Evolutionary conservation across 2,329 filamentous ascomycete genomes (phyloP), one percentile per base, ranked within the genome.

Genomic region (Aspergillus caelatus): DNA sequence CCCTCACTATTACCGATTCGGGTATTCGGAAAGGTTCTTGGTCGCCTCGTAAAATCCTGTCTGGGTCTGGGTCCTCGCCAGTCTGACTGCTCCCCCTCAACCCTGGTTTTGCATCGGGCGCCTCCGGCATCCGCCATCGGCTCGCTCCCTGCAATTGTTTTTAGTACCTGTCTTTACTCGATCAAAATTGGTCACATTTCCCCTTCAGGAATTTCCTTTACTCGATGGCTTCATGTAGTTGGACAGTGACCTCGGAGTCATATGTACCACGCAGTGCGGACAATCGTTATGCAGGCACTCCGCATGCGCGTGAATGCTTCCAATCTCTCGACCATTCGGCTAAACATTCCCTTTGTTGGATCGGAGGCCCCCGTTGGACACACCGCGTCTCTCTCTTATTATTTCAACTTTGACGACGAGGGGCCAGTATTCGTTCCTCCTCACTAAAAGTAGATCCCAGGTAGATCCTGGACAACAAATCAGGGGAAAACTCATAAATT

Each of bases 121-220:
- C 67, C 72, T 74, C 72, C 72, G 72, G 62, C 58, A 72, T 63
- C 67, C 67, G 61, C 53, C 57, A 61, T 67, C 67, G 65, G 67
- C 62, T 56, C 56, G 50, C 45, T 57, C 45, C 58, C 59, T 54
- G 62, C 61, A 21, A 55, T 11, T 46, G 16, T 23, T 57, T 63
- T 61, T 54, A 50, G 41, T 55, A 61, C 39, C 21, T 26, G 57
- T 36, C 28, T 14, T 74, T 73, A 74, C 71, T 73, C 70, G 71
- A 74, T 74, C 69, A 66, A 72, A 73, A 72, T 65, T 67, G 36
- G 57, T 61, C 59, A 52, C 26, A 30, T 45, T 68, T 67, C 70
- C 70, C 69, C 63, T 62, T 70, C 67, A 34, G 62, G 66, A 67
- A 67, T 60, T 63, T 65, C 54, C 32, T 59, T 66, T 66, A 66